phyloP scores from a whole-genome alignment of 345 rosid genomes.

The Trapa bicornis region DNA sequence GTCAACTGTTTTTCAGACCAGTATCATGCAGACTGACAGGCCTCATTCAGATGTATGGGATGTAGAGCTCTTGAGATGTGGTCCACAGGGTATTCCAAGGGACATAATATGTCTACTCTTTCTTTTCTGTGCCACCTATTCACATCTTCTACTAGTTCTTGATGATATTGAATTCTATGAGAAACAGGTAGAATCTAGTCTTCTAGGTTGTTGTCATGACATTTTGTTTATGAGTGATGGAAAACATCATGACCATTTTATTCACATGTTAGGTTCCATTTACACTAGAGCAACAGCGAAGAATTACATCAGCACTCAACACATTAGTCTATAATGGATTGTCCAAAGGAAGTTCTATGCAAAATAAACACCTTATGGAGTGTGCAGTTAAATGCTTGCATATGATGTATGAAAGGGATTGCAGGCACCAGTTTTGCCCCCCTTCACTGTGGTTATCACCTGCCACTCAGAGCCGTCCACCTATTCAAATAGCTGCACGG shows the following conservation, averaged over 20 bases:
- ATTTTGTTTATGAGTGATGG: slow-evolving; percentile 9
- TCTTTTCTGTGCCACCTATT: slow-evolving; percentile 78
- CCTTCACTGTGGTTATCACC: slow-evolving; percentile 90
- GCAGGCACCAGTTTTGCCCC: slow-evolving; percentile 83
- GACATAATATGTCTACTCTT: slow-evolving; percentile 66
- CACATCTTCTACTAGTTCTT: slow-evolving; percentile 85
- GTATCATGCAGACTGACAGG: slow-evolving; percentile 28
- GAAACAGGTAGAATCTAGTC: slow-evolving; percentile 54
- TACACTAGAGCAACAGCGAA: slow-evolving; percentile 63
- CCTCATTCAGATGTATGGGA: slow-evolving; percentile 53
- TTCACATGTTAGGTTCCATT: slow-evolving; percentile 59
- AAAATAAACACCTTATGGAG: slow-evolving; percentile 59
- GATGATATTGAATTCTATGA: slow-evolving; percentile 98
- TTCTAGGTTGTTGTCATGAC: slow-evolving; percentile 5
- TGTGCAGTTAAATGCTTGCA: slow-evolving; percentile 86
- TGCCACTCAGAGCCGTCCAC: slow-evolving; percentile 64
- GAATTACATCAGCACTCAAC: slow-evolving; percentile 73
- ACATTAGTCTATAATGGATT: slow-evolving; percentile 78
- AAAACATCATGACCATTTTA: slow-evolving; percentile 10
- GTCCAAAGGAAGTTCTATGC: slow-evolving; percentile 31
- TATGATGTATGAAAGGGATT: slow-evolving; percentile 87
- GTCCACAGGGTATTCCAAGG: slow-evolving; percentile 62
- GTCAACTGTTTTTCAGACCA: slow-evolving; percentile 23
- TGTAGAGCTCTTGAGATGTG: slow-evolving; percentile 50
- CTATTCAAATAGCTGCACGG: slow-evolving; percentile 81